Evolutionary conservation across 306 rosid species (phyloP).

Genomic region (barrel medic (Medicago truncatula)): MtrunA17r5.0-ANR NC_053043.1:2412001-2412500

Average conservation of each 20-base stretch:
- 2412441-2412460: slow-evolving; percentile 3
- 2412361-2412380: not conserved
- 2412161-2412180: not conserved
- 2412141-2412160: not conserved
- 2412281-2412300: slow-evolving; percentile 34
- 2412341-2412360: slow-evolving; percentile 26
- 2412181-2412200: not conserved
- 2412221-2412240: slow-evolving; percentile 20
- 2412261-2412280: slow-evolving; percentile 11
- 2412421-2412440: not conserved
- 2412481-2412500: too few relatives aligned
- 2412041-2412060: too few relatives aligned
- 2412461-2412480: not conserved
- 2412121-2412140: too few relatives aligned
- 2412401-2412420: slow-evolving; percentile 2
- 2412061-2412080: too few relatives aligned
- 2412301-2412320: slow-evolving; percentile 28
- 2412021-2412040: too few relatives aligned
- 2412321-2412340: not conserved
- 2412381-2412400: slow-evolving; percentile 14
- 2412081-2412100: too few relatives aligned
- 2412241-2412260: slow-evolving; percentile 26
- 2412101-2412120: too few relatives aligned
- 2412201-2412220: not conserved
- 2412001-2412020: too few relatives aligned